phyloP scores from a whole-genome alignment of 768 basidiomycete species.

The Galerina marginata region DNA sequence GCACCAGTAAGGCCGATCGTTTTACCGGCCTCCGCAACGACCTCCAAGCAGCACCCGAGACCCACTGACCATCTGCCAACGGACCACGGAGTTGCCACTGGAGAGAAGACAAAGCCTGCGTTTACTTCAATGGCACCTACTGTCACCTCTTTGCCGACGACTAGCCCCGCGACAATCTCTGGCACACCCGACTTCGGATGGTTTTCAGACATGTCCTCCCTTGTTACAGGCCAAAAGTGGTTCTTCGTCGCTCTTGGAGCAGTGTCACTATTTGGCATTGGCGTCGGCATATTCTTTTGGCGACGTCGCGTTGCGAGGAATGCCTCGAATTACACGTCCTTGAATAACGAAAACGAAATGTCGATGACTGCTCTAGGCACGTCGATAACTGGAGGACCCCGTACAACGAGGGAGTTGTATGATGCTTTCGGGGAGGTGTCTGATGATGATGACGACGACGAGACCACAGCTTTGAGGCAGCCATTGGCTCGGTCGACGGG shows the following conservation, averaged over 20 bases:
- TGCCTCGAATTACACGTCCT: constrained; percentile 57
- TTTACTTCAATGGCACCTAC: constrained; percentile 48
- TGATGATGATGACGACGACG: constrained; percentile 72
- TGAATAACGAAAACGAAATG: constrained; percentile 71
- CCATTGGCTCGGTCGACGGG: constrained; percentile 35
- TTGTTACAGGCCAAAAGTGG: constrained; percentile 84
- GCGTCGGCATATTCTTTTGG: constrained; percentile 80
- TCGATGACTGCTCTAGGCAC: constrained; percentile 75
- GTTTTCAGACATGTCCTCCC: constrained; percentile 78
- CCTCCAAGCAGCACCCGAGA: constrained; percentile 67
- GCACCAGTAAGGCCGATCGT: constrained; percentile 40
- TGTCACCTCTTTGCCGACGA: constrained; percentile 31
- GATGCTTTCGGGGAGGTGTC: constrained; percentile 94
- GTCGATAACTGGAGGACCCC: constrained; percentile 41
- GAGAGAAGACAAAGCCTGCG: constrained; percentile 80
- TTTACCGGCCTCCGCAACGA: constrained; percentile 34
- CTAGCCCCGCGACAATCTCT: constrained; percentile 42
- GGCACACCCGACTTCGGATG: constrained; percentile 82
- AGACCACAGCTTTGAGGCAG: constrained; percentile 66
- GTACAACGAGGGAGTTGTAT: constrained; percentile 86
- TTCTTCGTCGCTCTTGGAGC: constrained; percentile 86
- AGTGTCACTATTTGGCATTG: constrained; percentile 76
- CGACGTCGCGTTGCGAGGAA: constrained; percentile 56
- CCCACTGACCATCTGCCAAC: constrained; percentile 88
- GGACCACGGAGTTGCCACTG: constrained; percentile 82